Evolutionary conservation across 1,284 basidiomycete species (phyloP).

Genomic region (Ustilago bromivora): DNA sequence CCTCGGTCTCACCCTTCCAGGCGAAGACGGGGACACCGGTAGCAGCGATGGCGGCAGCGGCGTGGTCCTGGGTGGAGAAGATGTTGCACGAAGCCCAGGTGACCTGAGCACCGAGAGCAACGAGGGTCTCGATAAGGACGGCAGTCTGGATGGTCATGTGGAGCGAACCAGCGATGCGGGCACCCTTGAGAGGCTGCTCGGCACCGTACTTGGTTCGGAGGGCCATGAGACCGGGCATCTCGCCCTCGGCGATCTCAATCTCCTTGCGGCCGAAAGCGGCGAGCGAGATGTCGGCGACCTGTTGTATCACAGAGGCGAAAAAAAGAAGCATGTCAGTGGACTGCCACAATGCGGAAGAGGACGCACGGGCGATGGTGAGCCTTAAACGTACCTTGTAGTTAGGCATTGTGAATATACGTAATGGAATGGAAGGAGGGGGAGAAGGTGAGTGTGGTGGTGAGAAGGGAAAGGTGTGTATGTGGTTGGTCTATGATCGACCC

Average conservation of each 20-base stretch:
- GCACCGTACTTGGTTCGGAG: conserved; percentile 77
- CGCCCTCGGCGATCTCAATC: conserved; percentile 89
- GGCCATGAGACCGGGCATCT: conserved; percentile 69
- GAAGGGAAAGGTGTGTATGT: conserved; percentile 13
- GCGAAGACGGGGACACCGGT: conserved; percentile 98
- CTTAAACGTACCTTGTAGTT: conserved; percentile 57
- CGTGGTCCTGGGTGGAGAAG: conserved; percentile 98
- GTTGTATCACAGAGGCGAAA: not conserved
- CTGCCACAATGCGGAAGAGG: not conserved
- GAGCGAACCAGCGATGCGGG: conserved; percentile 85
- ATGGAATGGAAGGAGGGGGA: not conserved
- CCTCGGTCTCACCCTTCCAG: conserved; percentile 99
- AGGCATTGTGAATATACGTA: conserved; percentile 41
- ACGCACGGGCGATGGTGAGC: no score
- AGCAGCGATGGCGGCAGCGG: conserved; percentile 96
- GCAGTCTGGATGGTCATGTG: conserved; percentile 90
- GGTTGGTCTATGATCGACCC: not conserved
- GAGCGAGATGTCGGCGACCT: conserved; percentile 85
- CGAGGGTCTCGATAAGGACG: conserved; percentile 74
- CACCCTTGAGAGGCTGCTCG: conserved; percentile 89
- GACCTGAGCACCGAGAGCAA: conserved; percentile 94
- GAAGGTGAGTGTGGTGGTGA: conserved; percentile 20
- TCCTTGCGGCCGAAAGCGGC: conserved; percentile 98
- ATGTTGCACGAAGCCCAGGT: conserved; percentile 99
- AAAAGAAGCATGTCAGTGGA: conserved; percentile 7